phyloP scores from a whole-genome alignment of 768 basidiomycete species.

The Suillus subaureus region DNA sequence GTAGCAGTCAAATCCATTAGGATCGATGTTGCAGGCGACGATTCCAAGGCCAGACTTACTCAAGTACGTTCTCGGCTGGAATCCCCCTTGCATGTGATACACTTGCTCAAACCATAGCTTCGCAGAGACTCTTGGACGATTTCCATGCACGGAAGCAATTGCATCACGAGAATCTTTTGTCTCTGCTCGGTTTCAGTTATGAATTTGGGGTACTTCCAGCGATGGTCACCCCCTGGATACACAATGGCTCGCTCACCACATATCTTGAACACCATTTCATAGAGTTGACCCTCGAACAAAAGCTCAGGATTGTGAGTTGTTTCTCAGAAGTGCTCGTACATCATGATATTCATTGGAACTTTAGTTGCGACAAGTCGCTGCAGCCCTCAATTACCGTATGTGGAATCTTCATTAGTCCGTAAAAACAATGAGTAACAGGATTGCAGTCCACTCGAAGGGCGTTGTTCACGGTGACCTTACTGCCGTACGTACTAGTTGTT shows the following conservation, averaged over 20 bases:
- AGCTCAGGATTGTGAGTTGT: slow-evolving; percentile 21
- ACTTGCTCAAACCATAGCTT: neutral
- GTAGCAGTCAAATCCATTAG: slow-evolving; percentile 15
- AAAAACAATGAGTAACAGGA: neutral
- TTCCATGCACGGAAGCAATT: slow-evolving; percentile 30
- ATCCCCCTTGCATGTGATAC: neutral
- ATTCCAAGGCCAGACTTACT: neutral
- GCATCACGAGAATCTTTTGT: slow-evolving; percentile 30
- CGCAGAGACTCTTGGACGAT: slow-evolving; percentile 18
- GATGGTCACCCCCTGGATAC: slow-evolving; percentile 38
- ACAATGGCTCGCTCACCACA: slow-evolving; percentile 28
- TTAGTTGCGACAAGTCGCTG: slow-evolving; percentile 12
- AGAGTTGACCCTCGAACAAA: slow-evolving; percentile 7
- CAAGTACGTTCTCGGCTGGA: slow-evolving; percentile 4
- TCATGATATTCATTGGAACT: neutral
- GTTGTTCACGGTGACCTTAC: slow-evolving; percentile 51
- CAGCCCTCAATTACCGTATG: slow-evolving; percentile 25
- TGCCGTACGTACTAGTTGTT: slow-evolving; percentile 31
- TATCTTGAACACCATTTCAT: slow-evolving; percentile 22
- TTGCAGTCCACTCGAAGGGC: slow-evolving; percentile 17
- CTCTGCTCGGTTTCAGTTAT: slow-evolving; percentile 28
- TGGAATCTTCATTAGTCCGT: neutral
- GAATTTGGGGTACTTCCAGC: slow-evolving; percentile 34
- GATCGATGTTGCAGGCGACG: slow-evolving; percentile 5
- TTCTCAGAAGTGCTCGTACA: neutral